Base-by-base conservation (phyloP, 257 asterid species). In the Solanum gandarillasii region DNA sequence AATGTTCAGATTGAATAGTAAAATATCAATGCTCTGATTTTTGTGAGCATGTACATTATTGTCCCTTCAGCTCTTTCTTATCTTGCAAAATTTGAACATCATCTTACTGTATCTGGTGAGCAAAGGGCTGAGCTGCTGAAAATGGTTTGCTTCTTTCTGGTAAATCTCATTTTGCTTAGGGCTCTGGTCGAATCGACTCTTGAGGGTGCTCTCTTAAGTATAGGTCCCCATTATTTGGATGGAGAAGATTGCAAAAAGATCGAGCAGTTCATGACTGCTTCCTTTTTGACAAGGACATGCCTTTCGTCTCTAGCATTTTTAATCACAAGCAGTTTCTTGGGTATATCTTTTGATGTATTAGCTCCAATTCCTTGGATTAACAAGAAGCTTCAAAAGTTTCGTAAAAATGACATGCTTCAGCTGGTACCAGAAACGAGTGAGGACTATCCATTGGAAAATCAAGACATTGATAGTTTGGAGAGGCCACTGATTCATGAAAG, bases 361-460 rank as follows among this genome's bases (percentile, higher is more conserved):
- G 96, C 99, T 88, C 99, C 99, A 84, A 90, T 97, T 83, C 99
- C 99, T n/a, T 97, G 99, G 98, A 97, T 97, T n/a, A 97, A 95
- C 72, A 96, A 97, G 88, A 94, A 93, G 92, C 98, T 97, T 36
- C 92, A 88, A 79, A 96, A 92, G 86, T 97, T 97, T 87, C 90
- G 94, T 21, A 97, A 97, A 88, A 96, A 97, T 52, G 99, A 96
- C 91, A 97, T 97, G 99, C 93, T 97, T 68, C 99, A 94, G 90
- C 93, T 97, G 25, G 99, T 95, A 84, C 99, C 99, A 7, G 99
- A 95, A 90, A 88, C 89, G 76, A 92, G 92, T 12, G 99, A 96
- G 83, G 99, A 94, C 86, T 93, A 92, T 87, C 96, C 94, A 14
- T 87, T 95, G 27, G 96, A 95, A 83, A 93, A 91, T 90, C 94